Percentiles rank a stretch among this genome's conserved stretches.
These are phyloP conservation scores for Skeletonema tropicum DNA, from an alignment of 108 stramenopile genomes.

Conservation along the genomic window DNA sequence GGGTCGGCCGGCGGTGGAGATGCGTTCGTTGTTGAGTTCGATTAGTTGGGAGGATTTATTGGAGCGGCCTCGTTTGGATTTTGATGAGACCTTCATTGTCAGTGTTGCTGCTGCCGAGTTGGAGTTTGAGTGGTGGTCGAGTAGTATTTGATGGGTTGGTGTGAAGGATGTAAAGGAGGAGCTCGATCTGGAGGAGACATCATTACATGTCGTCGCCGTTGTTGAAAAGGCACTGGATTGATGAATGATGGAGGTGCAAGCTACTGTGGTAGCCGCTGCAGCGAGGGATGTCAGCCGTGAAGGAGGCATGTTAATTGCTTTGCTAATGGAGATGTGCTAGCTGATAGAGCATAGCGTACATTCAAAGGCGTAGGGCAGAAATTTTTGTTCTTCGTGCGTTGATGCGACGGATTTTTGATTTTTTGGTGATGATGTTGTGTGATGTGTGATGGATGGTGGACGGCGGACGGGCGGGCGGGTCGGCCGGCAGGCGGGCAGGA, in stretches of 20 bases:
- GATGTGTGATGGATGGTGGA: too few species aligned
- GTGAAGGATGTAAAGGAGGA: not conserved
- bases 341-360: too few species aligned
- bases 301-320: not conserved
- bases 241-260: not conserved
- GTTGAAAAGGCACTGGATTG: not conserved
- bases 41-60: conserved; percentile 41
- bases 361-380: too few species aligned
- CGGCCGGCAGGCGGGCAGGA: too few species aligned
- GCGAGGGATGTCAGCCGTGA: not conserved
- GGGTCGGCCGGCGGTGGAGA: conserved; percentile 61
- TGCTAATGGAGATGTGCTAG: too few species aligned
- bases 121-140: not conserved
- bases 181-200: not conserved
- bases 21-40: conserved; percentile 44
- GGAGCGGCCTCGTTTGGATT: conserved; percentile 23
- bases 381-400: too few species aligned
- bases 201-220: not conserved
- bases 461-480: too few species aligned
- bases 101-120: not conserved
- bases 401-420: too few species aligned
- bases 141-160: not conserved
- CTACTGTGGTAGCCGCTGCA: not conserved
- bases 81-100: conserved; percentile 31
- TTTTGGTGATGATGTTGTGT: too few species aligned